Conservation (phyloP, 2,329 filamentous ascomycete species). For the Amauroascus niger region DNA sequence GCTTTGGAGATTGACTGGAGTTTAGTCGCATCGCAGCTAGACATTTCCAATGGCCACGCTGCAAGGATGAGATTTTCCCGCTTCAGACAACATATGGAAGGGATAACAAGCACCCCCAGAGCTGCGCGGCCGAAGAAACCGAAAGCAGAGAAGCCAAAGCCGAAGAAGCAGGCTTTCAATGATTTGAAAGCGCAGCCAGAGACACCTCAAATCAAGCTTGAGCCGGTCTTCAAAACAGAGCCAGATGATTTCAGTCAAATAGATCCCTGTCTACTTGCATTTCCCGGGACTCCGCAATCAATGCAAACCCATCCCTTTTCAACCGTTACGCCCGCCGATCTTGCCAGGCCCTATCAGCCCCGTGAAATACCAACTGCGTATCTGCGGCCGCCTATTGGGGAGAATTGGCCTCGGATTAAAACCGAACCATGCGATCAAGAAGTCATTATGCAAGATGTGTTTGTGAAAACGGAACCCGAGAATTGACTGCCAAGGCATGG, state of each 20-base stretch:
- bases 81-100: constrained; percentile 46
- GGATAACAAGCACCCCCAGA: constrained; percentile 24
- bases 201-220: background rate
- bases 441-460: constrained; percentile 13
- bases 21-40: constrained; percentile 40
- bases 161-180: constrained; percentile 15
- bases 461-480: constrained; percentile 21
- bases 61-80: constrained; percentile 49
- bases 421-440: constrained; percentile 17
- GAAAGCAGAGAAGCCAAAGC: constrained; percentile 16
- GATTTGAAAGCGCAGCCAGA: constrained; percentile 1
- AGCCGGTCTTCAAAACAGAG: constrained; percentile 9
- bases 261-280: constrained; percentile 4
- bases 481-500: background rate
- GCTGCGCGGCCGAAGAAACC: constrained; percentile 23
- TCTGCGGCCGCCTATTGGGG: constrained; percentile 13
- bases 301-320: constrained; percentile 3
- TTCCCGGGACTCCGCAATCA: background rate
- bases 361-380: constrained; percentile 11
- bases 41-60: constrained; percentile 48
- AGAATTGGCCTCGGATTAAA: constrained; percentile 23
- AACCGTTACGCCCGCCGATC: constrained; percentile 18
- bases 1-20: constrained; percentile 44
- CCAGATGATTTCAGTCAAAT: constrained; percentile 1
- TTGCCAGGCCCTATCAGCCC: constrained; percentile 16